Percentiles rank a stretch among this genome's conserved stretches.
These are phyloP conservation scores for Populus hybrid DNA, from an alignment of 441 rosid species.

Conservation along the genomic window DNA sequence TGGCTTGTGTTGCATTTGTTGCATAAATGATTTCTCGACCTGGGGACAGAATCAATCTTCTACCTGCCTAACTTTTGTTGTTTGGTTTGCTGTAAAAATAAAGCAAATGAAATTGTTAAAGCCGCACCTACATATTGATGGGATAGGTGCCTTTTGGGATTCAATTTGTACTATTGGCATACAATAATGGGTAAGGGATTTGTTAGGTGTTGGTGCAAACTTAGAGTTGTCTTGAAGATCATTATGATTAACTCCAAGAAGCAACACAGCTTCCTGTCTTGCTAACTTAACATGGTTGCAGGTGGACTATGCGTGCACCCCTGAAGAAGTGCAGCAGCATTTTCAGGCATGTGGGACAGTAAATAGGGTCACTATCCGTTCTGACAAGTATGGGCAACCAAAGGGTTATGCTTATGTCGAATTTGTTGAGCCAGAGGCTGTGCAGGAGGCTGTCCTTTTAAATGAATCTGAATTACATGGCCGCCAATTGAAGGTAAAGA, in stretches of 20 bases:
- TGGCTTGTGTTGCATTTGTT: background rate
- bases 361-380: no score
- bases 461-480: conserved; percentile 68
- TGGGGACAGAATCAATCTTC: background rate
- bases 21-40: background rate
- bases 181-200: background rate
- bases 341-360: conserved; percentile 70
- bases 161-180: background rate
- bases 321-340: conserved; percentile 76
- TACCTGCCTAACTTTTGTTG: background rate
- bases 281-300: conserved; percentile 20
- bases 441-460: conserved; percentile 54
- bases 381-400: conserved; percentile 67
- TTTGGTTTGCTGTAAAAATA: background rate
- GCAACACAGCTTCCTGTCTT: background rate
- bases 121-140: background rate
- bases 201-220: background rate
- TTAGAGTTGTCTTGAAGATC: no score
- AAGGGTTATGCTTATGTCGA: conserved; percentile 76
- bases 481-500: conserved; percentile 58
- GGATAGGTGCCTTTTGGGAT: background rate
- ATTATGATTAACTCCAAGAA: background rate
- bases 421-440: conserved; percentile 60
- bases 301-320: conserved; percentile 69
- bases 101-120: background rate